A percentile compares a stretch with the other conserved stretches of the same genome.
Conservation (phyloP, 139 green algal genomes). For the Zygnema cylindricum region DNA sequence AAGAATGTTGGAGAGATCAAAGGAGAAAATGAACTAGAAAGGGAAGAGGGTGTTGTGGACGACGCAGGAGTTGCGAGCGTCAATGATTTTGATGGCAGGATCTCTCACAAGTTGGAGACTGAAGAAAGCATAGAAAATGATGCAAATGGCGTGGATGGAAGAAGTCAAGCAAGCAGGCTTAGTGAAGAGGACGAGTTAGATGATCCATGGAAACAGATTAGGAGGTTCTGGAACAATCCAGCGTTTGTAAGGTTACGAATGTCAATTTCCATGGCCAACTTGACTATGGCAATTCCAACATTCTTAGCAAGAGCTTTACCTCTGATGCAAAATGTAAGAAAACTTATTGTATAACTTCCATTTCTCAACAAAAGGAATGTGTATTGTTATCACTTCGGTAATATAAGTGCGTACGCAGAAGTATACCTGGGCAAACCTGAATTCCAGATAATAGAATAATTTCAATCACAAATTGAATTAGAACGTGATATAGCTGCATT, state of each 20-base stretch:
- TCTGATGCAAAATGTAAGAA: conserved; percentile 20
- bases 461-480: too few relatives aligned
- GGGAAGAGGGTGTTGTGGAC: background rate
- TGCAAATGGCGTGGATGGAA: background rate
- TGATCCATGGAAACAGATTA: conserved; percentile 70
- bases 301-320: conserved; percentile 45
- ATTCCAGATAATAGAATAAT: too few relatives aligned
- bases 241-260: conserved; percentile 72
- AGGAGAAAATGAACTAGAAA: background rate
- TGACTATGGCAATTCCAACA: conserved; percentile 53
- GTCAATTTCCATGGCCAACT: conserved; percentile 76
- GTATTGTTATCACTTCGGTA: too few relatives aligned
- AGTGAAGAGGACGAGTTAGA: conserved; percentile 47
- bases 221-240: conserved; percentile 76
- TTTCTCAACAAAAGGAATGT: too few relatives aligned
- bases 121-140: background rate
- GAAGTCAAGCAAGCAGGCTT: background rate
- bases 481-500: too few relatives aligned
- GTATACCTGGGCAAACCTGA: too few relatives aligned
- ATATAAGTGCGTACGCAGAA: too few relatives aligned
- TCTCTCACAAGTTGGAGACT: background rate
- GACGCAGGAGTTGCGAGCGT: too few relatives aligned
- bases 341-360: too few relatives aligned
- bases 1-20: background rate
- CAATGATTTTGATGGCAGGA: background rate